Base-by-base conservation (phyloP, 805 yeast species). In the Schwanniomyces polymorphus region DNA sequence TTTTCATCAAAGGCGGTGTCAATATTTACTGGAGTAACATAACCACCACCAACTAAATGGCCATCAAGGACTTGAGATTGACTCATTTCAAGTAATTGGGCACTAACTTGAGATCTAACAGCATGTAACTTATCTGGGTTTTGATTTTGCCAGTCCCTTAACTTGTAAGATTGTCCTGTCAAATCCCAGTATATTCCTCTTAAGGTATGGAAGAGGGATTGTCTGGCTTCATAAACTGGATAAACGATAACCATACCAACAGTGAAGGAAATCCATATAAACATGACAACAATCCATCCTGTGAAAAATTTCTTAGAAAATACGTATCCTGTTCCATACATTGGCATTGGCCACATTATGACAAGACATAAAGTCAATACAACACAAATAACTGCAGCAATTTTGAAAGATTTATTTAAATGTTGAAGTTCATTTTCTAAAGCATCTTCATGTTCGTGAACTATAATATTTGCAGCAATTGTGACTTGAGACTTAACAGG, bases 301-400 rank as follows among this genome's bases (percentile, higher is more conserved):
- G 94, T 87, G 67, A 90, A 91, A 69, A 88, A 88, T 47, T 64
- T 67, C 64, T 80, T 84, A 44, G 88, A 81, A 67, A 90, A 91
- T 35, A 90, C 74, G 60, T 90, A 90, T 3, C 79, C 76, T 4
- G 85, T 61, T 27, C 96, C 97, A 64, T 85, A 90, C 94, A 91
- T 85, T 54, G 97, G 97, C 90, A 90, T 87, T 58, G 97, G 97
- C 94, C 95, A 89, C 27, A 90, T 59, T 23, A 91, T 77, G 27
- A 90, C 68, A 42, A 90, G 69, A 41, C 85, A 74, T 7, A 88
- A 55, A 5, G 89, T 82, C 54, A 88, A 74, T 38, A 78, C 68
- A 2, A 80, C 64, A 61, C 91, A 86, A 35, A 87, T 69, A 45
- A 68, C 68, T 31, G 80, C 78, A 1, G 91, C 94, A 35, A 70